A percentile compares a stretch with the other conserved stretches of the same genome.
These are phyloP conservation scores for Cronartium quercuum DNA, from an alignment of 1,284 basidiomycete species.

Conservation along the genomic window DNA sequence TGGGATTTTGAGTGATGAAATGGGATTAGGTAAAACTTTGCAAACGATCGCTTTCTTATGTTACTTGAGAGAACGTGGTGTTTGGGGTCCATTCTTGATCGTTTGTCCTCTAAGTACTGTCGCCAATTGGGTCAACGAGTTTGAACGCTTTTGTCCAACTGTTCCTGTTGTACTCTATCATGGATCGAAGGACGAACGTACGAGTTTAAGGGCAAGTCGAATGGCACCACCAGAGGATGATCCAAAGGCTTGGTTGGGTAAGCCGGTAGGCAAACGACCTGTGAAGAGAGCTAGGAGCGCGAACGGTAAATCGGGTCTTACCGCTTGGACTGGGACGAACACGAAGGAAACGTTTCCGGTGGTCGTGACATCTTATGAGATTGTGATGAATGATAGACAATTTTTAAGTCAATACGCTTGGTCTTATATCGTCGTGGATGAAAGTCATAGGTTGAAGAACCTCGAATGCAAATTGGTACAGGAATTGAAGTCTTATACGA, in stretches of 20 bases:
- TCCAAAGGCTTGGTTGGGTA: constrained; percentile 42
- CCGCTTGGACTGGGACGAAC: constrained; percentile 38
- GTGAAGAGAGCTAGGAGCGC: constrained; percentile 39
- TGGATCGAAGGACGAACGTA: constrained; percentile 69
- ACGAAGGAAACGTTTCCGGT: constrained; percentile 60
- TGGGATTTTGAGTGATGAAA: constrained; percentile 83
- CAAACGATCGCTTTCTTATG: constrained; percentile 90
- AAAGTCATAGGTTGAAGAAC: constrained; percentile 91
- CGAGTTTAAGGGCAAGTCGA: constrained; percentile 39
- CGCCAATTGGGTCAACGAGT: constrained; percentile 87
- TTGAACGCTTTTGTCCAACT: constrained; percentile 66
- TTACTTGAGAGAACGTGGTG: constrained; percentile 69
- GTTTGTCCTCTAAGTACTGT: constrained; percentile 87
- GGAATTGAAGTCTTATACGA: constrained; percentile 80
- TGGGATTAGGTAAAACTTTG: constrained; percentile 89
- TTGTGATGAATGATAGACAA: constrained; percentile 74
- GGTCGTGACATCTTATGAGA: constrained; percentile 86
- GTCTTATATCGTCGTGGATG: constrained; percentile 93
- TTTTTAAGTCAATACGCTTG: constrained; percentile 66
- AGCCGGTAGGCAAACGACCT: not conserved
- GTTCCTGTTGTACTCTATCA: constrained; percentile 86
- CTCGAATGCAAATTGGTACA: constrained; percentile 69
- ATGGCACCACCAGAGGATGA: constrained; percentile 47
- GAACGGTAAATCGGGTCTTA: not conserved
- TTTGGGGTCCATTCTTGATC: constrained; percentile 74